These are phyloP conservation scores for Rutstroemia sp. DNA, from an alignment of 2,329 filamentous ascomycete species.

Conservation along the genomic window DNA sequence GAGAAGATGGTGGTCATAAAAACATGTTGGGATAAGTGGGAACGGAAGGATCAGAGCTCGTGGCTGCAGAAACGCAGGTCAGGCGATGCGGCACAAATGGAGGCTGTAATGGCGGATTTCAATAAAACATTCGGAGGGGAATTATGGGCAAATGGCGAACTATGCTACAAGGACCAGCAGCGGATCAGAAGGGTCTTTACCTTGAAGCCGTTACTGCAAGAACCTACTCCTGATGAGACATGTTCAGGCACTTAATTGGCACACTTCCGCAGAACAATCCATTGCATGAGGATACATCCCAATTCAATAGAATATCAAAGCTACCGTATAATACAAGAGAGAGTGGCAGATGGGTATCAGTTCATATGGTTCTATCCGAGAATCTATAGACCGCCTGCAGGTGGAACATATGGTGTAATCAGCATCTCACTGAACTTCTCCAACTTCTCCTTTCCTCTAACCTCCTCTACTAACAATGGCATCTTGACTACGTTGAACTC, in stretches of 20 bases:
- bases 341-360: slow-evolving; percentile 3
- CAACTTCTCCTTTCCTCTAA: slow-evolving; percentile 87
- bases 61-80: background rate
- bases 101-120: slow-evolving; percentile 2
- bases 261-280: too few relatives aligned
- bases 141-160: slow-evolving; percentile 10
- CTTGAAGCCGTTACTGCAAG: background rate
- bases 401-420: slow-evolving; percentile 66
- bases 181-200: background rate
- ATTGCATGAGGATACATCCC: too few relatives aligned
- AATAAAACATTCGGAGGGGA: slow-evolving; percentile 5
- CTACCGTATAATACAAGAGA: background rate
- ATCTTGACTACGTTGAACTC: slow-evolving; percentile 99
- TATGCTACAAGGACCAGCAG: slow-evolving; percentile 1
- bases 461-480: slow-evolving; percentile 91
- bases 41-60: background rate
- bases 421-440: slow-evolving; percentile 87
- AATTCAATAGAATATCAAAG: background rate
- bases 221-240: background rate
- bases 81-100: background rate
- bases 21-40: slow-evolving; percentile 5
- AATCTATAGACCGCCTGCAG: slow-evolving; percentile 33
- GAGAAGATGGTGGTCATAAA: background rate
- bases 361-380: background rate
- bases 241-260: too few relatives aligned